phyloP scores from a whole-genome alignment of 306 rosid species.

The Hylodesmum podocarpum region DNA sequence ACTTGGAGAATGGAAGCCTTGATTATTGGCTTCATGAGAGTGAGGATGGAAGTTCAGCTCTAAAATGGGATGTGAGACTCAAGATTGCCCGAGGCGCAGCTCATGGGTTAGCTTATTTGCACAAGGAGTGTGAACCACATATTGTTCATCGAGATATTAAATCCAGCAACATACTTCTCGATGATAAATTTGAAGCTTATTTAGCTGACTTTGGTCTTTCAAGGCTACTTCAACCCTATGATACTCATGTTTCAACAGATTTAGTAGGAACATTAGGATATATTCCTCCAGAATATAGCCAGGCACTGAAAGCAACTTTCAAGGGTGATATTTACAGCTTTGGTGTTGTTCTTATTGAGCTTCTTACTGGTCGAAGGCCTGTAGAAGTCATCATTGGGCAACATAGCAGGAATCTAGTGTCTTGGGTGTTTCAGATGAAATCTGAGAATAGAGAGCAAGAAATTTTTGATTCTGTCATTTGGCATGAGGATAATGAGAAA shows the following conservation, averaged over 20 bases:
- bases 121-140: constrained; percentile 60
- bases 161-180: constrained; percentile 65
- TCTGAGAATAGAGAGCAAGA: constrained; percentile 52
- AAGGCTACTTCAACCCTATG: constrained; percentile 59
- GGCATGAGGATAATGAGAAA: constrained; percentile 51
- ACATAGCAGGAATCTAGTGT: constrained; percentile 52
- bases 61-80: constrained; percentile 61
- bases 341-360: constrained; percentile 69
- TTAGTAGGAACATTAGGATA: constrained; percentile 71
- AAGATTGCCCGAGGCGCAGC: constrained; percentile 62
- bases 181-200: constrained; percentile 54
- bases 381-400: constrained; percentile 56
- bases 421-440: constrained; percentile 66
- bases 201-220: constrained; percentile 73
- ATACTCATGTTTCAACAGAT: constrained; percentile 63
- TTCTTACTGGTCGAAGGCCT: constrained; percentile 59
- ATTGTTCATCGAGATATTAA: constrained; percentile 65
- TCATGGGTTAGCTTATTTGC: constrained; percentile 60
- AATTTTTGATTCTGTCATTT: constrained; percentile 48
- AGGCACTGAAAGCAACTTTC: constrained; percentile 54
- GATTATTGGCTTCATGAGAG: constrained; percentile 70
- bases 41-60: constrained; percentile 40
- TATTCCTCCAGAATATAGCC: constrained; percentile 69
- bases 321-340: constrained; percentile 69
- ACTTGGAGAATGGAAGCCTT: constrained; percentile 70